Evolutionary conservation across 1,139 yeast species (phyloP).

Genomic region (Candida glucosophila): DNA sequence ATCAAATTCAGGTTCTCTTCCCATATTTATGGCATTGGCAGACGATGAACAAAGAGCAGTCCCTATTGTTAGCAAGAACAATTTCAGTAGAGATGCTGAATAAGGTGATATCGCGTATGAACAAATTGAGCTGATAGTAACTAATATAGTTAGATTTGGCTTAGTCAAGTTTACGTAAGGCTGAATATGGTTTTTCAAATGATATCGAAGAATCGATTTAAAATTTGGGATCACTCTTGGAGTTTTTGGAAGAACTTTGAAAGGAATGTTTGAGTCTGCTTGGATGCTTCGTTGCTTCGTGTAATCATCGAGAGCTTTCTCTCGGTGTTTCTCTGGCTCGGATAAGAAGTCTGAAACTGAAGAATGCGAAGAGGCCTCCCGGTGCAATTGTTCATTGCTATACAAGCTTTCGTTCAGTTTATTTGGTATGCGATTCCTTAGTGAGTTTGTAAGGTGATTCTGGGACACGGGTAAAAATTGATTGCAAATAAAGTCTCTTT

Average conservation of each 20-base stretch:
- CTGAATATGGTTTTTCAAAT: slow-evolving; percentile 27
- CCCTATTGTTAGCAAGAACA: slow-evolving; percentile 70
- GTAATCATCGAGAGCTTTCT: no score
- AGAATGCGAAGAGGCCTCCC: no score
- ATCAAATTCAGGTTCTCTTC: slow-evolving; percentile 88
- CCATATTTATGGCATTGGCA: slow-evolving; percentile 97
- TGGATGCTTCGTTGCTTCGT: no score
- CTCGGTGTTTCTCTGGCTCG: no score
- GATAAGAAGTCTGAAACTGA: no score
- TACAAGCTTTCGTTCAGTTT: no score
- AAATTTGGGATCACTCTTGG: slow-evolving; percentile 6
- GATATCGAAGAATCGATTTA: no score
- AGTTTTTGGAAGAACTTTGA: slow-evolving; percentile 39
- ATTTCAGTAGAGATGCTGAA: slow-evolving; percentile 60
- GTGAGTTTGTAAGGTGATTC: no score
- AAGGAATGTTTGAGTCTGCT: slow-evolving; percentile 57
- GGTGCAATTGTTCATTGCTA: no score
- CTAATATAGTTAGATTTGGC: slow-evolving; percentile 81
- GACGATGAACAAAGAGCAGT: slow-evolving; percentile 86
- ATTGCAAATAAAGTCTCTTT: no score
- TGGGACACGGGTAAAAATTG: no score
- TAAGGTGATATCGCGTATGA: slow-evolving; percentile 89
- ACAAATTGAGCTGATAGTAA: slow-evolving; percentile 85
- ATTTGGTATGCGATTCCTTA: no score
- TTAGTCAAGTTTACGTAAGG: slow-evolving; percentile 78